These are phyloP conservation scores for Metarhizium album DNA, from an alignment of 2,329 filamentous ascomycete species.

Conservation along the genomic window DNA sequence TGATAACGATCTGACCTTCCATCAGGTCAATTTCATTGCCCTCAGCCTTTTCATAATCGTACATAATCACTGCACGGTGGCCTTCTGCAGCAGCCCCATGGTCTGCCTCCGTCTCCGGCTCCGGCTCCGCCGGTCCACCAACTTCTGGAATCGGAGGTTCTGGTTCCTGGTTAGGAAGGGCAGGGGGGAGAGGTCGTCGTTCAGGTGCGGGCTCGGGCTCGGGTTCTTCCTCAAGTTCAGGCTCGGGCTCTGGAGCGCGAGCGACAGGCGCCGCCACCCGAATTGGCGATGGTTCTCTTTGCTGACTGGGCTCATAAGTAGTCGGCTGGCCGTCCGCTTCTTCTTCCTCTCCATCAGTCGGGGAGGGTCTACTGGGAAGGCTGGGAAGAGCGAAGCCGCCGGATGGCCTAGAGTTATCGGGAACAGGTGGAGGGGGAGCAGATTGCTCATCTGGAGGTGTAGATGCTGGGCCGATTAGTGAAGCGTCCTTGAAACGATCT, in stretches of 20 bases:
- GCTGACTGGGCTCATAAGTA: conserved; percentile 23
- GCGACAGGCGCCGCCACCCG: conserved; percentile 78
- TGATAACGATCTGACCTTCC: conserved; percentile 78
- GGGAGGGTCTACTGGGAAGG: conserved; percentile 51
- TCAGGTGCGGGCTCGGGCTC: conserved; percentile 37
- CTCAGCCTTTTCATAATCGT: conserved; percentile 95
- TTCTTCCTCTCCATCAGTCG: conserved; percentile 41
- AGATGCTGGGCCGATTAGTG: conserved; percentile 50
- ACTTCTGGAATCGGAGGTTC: conserved; percentile 48
- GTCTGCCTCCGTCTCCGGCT: conserved; percentile 27
- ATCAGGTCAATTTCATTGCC: conserved; percentile 89
- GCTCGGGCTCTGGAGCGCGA: conserved; percentile 44
- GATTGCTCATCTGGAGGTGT: conserved; percentile 27
- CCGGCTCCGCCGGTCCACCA: conserved; percentile 46
- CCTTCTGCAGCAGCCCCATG: conserved; percentile 34
- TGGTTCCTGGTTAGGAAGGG: conserved; percentile 55
- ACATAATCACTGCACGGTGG: conserved; percentile 69
- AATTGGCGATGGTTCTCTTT: conserved; percentile 61
- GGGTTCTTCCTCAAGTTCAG: conserved; percentile 37
- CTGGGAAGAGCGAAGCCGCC: conserved; percentile 72
- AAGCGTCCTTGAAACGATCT: conserved; percentile 72
- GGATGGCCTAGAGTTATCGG: conserved; percentile 58
- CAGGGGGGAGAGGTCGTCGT: conserved; percentile 41
- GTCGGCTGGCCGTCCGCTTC: conserved; percentile 45
- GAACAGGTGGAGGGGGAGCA: conserved; percentile 34